Evolutionary conservation across 2,329 filamentous ascomycete species (phyloP), one percentile per base, ranked within the genome.

Genomic region (Apiospora malaysiana): DNA sequence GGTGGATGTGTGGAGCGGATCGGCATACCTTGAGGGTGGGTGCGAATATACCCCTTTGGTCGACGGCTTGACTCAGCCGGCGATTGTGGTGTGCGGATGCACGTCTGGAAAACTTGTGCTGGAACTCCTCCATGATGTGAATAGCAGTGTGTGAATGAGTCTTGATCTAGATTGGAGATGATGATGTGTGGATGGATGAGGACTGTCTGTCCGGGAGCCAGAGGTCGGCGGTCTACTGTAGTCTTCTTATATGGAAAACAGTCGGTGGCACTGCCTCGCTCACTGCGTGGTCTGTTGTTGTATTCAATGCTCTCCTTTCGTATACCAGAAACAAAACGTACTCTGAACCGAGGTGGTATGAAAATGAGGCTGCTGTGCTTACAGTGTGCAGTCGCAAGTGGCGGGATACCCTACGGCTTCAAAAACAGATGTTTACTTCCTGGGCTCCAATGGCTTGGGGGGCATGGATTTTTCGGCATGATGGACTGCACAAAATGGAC

Each of bases 81-180:
- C 84, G 81, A 78, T 82, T 83, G 56, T 83, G 83, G 78, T 86
- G 83, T 76, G 79, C 78, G 71, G 84, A 85, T 73, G 83, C 80
- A 77, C 81, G 81, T 77, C 79, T 81, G 14, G 83, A 40, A 32
- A 63, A 63, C 27, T 63, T 40, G 56, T 37, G 56, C 56, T 40
- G 56, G 18, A 63, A 63, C 18, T 37, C 27, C 32, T 63, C 56
- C 56, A 63, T 63, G 27, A 40, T 40, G 56, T 40, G 18, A 8
- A n/a, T 63, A 23, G 32, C 16, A 14, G 56, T 40, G n/a, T 63
- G 56, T 32, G 40, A 7, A 12, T 23, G 32, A 37, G 25, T 21
- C 18, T 49, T 14, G 42, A 18, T n/a, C 27, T 59, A 27, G 16
- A 37, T 59, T 59, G 27, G 16, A 21, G 27, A 59, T 37, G 51